Evolutionary conservation across 78 protist genomes (phyloP).

Genomic region (Dictyostelium purpureum): DNA sequence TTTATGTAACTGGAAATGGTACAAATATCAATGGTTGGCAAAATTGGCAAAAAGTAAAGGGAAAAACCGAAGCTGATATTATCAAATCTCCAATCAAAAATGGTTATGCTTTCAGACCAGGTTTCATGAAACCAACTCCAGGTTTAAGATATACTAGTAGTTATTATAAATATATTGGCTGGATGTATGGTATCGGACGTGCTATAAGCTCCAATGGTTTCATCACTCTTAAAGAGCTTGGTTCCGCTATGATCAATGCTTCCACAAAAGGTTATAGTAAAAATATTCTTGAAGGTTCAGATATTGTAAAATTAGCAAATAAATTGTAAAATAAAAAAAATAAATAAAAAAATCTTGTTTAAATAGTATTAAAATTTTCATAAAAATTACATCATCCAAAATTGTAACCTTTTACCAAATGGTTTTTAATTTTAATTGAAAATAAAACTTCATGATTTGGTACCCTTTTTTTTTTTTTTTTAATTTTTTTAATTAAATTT

Average conservation of each 20-base stretch:
- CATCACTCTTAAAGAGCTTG: not conserved
- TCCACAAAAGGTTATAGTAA: not conserved
- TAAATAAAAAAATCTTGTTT: no score
- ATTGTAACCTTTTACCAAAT: no score
- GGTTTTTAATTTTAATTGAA: no score
- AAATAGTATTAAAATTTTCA: no score
- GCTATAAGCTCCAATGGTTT: not conserved
- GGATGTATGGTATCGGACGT: conserved; percentile 4
- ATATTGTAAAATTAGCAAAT: not conserved
- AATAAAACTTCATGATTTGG: no score
- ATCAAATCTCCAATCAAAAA: not conserved
- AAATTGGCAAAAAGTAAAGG: conserved; percentile 7
- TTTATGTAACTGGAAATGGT: not conserved
- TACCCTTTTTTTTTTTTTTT: no score
- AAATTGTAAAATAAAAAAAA: not conserved
- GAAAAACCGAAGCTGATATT: conserved; percentile 2
- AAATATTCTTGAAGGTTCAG: not conserved
- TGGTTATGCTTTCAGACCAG: not conserved
- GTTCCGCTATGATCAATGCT: not conserved
- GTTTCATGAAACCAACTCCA: not conserved
- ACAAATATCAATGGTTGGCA: not conserved
- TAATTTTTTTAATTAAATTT: no score
- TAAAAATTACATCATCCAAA: no score
- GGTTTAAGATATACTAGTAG: not conserved
- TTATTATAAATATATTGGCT: not conserved